Evolutionary conservation across 495 filamentous ascomycete genomes (phyloP).

Genomic region (Cryomyces minteri): DNA sequence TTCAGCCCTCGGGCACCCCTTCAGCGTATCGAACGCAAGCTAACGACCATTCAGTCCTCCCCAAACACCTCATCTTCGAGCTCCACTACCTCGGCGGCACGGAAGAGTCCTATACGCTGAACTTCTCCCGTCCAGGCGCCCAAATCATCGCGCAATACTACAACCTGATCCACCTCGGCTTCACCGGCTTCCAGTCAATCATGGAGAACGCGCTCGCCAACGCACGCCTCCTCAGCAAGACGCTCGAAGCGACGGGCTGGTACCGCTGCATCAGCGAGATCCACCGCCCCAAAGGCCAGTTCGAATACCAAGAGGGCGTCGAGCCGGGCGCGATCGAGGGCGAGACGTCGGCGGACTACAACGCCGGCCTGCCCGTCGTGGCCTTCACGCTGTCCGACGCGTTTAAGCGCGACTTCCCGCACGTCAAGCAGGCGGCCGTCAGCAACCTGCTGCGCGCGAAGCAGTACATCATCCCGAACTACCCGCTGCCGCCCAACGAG

Average conservation of each 20-base stretch:
- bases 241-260: conserved; percentile 52
- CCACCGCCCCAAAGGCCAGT: conserved; percentile 34
- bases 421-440: conserved; percentile 47
- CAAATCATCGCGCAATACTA: conserved; percentile 63
- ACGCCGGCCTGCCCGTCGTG: conserved; percentile 52
- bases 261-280: conserved; percentile 53
- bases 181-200: conserved; percentile 41
- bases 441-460: conserved; percentile 45
- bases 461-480: conserved; percentile 65
- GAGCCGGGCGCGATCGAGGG: conserved; percentile 19
- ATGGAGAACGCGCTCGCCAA: conserved; percentile 59
- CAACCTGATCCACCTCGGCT: conserved; percentile 58
- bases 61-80: conserved; percentile 55
- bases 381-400: conserved; percentile 46
- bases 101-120: conserved; percentile 55
- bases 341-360: conserved; percentile 41
- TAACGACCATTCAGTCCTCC: conserved; percentile 22
- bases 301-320: conserved; percentile 17
- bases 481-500: conserved; percentile 46
- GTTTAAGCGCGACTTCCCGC: conserved; percentile 42
- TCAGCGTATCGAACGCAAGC: neutral
- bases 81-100: conserved; percentile 60
- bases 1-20: too few species aligned
- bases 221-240: conserved; percentile 45
- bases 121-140: conserved; percentile 55